A percentile compares a stretch with the other conserved stretches of the same genome.
These are phyloP conservation scores for Fraxinus sp. DNA, from an alignment of 305 asterid genomes.

Conservation along the genomic window DNA sequence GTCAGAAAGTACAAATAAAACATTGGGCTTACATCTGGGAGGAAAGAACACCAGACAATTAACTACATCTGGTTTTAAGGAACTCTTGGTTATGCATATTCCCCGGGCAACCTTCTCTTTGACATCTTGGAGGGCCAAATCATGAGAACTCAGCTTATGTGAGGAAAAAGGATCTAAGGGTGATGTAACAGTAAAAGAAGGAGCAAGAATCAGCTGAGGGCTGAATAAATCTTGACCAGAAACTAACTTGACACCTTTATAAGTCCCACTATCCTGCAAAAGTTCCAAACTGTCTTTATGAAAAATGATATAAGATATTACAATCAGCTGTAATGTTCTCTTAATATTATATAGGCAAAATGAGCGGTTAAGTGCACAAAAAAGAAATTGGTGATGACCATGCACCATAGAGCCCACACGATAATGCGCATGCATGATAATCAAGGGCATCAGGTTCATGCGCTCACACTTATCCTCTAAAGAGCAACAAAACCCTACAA, in stretches of 20 bases:
- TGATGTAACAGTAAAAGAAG: constrained; percentile 52
- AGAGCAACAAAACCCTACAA: constrained; percentile 2
- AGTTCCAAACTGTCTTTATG: constrained; percentile 23
- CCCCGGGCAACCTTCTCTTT: constrained; percentile 69
- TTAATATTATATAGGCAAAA: neutral
- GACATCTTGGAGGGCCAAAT: constrained; percentile 30
- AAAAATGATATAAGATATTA: constrained; percentile 8
- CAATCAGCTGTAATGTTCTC: constrained; percentile 2
- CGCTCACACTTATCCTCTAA: constrained; percentile 2
- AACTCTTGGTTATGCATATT: constrained; percentile 66
- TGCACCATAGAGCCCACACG: neutral
- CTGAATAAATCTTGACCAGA: constrained; percentile 91
- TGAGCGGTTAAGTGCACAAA: neutral
- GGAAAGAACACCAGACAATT: constrained; percentile 77
- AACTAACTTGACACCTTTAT: constrained; percentile 73
- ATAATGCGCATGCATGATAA: constrained; percentile 16
- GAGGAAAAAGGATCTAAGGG: constrained; percentile 34
- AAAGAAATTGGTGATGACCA: neutral
- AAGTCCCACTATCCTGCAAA: constrained; percentile 57
- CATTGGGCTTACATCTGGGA: constrained; percentile 58
- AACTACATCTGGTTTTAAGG: constrained; percentile 54
- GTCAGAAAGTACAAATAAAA: constrained; percentile 6
- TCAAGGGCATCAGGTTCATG: constrained; percentile 12
- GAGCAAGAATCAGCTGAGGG: constrained; percentile 69
- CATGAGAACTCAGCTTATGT: constrained; percentile 31